These are phyloP conservation scores for Podospora didyma DNA, from an alignment of 495 filamentous ascomycete species.

Conservation along the genomic window DNA sequence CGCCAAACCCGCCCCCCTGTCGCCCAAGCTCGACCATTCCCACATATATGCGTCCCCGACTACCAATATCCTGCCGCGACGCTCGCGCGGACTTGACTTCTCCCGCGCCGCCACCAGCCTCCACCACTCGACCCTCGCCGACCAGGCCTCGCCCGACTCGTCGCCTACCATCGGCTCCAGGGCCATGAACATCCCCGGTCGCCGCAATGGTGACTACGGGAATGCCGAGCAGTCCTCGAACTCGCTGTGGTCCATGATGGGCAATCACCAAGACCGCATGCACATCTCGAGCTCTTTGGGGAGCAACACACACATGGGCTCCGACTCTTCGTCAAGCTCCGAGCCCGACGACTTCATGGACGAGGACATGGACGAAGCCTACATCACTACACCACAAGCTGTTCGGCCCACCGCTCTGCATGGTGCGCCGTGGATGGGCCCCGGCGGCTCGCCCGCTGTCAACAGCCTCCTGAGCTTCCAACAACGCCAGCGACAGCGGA, in stretches of 20 bases:
- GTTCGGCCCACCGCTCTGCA: constrained; percentile 42
- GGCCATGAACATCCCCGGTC: constrained; percentile 70
- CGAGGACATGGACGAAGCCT: constrained; percentile 74
- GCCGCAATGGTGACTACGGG: constrained; percentile 32
- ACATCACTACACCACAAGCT: constrained; percentile 65
- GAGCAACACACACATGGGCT: constrained; percentile 73
- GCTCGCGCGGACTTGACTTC: constrained; percentile 85
- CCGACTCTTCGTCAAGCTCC: constrained; percentile 73
- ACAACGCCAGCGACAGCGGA: constrained; percentile 66
- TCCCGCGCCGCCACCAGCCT: constrained; percentile 91
- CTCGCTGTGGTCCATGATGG: constrained; percentile 46
- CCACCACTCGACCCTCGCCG: constrained; percentile 90
- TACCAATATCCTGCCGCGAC: constrained; percentile 78
- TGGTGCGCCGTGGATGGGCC: constrained; percentile 44
- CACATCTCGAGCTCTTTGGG: constrained; percentile 80
- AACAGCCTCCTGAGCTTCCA: constrained; percentile 75
- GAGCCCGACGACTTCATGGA: constrained; percentile 78
- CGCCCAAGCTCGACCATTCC: constrained; percentile 78
- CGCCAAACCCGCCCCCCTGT: constrained; percentile 66
- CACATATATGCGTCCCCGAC: constrained; percentile 74
- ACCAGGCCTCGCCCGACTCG: constrained; percentile 87
- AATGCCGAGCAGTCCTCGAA: constrained; percentile 34
- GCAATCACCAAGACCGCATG: constrained; percentile 60
- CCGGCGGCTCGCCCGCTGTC: constrained; percentile 57
- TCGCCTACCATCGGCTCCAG: constrained; percentile 80